Evolutionary conservation across 768 basidiomycete genomes (phyloP), one percentile per base, ranked within the genome.

Genomic region (Suillus subaureus): DNA sequence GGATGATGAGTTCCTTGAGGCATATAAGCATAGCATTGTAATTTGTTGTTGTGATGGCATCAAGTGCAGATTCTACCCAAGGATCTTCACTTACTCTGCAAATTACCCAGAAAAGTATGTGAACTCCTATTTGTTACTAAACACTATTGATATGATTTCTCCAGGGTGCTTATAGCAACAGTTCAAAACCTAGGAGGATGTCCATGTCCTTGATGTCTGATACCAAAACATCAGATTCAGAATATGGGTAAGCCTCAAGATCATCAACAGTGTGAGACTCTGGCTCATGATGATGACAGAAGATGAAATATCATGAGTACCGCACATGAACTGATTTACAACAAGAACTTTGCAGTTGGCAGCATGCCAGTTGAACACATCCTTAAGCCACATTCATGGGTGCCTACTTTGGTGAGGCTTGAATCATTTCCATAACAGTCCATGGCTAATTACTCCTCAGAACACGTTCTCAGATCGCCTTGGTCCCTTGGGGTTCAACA

Each of bases 101-200:
- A 74, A 80, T 58, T 80, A 80, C 49, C 78, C 78, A 0, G 78
- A 81, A 31, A 81, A 81, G 79, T 79, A 54, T 3, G 70, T 56
- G 2, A 18, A 40, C 16, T 13, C 18, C 39, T 15, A 61, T n/a
- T 16, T 21, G 15, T 26, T 51, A 21, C 6, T 37, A 13, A 6
- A 31, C 26, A 15, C 13, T 16, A 40, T 16, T 40, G 39, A 40
- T 15, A 15, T 33, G 12, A 61, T 28, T 15, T 18, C 2, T 58
- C 35, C 52, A 74, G 74, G 57, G 70, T 75, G 0, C 62, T 79
- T 0, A 8, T 79, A 0, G 75, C 73, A 4, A 73, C 70, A 1
- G 69, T 79, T 12, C 67, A 65, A 7, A 71, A 78, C 26, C 66
- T 73, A 21, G 78, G 77, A 0, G 26, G 21, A 6, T 79, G 73